Base-by-base conservation (phyloP, 1,284 basidiomycete species). In the Rhodotorula glutinis region DNA sequence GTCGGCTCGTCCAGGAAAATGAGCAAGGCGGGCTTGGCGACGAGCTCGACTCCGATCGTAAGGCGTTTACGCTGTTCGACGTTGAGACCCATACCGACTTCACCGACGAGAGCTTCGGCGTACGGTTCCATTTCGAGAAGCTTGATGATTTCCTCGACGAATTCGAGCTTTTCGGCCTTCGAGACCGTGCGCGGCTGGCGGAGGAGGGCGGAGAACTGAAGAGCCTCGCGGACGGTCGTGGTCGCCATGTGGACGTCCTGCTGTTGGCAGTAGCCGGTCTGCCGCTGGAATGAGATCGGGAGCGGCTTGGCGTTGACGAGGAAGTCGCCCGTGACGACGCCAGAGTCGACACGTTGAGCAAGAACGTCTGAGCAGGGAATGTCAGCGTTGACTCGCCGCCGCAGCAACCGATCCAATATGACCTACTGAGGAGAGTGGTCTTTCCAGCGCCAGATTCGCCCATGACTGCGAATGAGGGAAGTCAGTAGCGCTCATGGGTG, bases 161-260 rank as follows among this genome's bases (percentile, higher is more conserved):
- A 92, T 44, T 83, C 86, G 76, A 88, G 84, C 78, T 93, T 94
- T 78, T 94, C 91, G 2, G 79, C 79, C 25, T 81, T 78, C 0
- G 89, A 81, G 4, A 90, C 85, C 5, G 82, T 80, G 16, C 82
- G 79, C 7, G 90, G 88, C 75, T 94, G 92, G 29, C 92, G 86
- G 16, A 95, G 81, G 65, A 86, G 82, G 0, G 92, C 92, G 11
- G 88, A 90, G 80, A 95, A 92, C 29, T 84, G 79, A 0, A 95
- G 80, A 0, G 92, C 89, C 75, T 95, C 92, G 44, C 90, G 84
- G 10, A 96, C 92, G 10, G 88, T 80, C 53, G 73, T 71, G 56
- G 76, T 78, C 44, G 75, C 69, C 64, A 75, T 75, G 75, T 78
- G 57, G 11, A 58, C 47, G 53, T 65, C 66, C 55, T 71, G 62